A percentile compares a stretch with the other conserved stretches of the same genome.
These are phyloP conservation scores for Microascus cirrosus DNA, from an alignment of 2,329 filamentous ascomycete species.

Conservation along the genomic window DNA sequence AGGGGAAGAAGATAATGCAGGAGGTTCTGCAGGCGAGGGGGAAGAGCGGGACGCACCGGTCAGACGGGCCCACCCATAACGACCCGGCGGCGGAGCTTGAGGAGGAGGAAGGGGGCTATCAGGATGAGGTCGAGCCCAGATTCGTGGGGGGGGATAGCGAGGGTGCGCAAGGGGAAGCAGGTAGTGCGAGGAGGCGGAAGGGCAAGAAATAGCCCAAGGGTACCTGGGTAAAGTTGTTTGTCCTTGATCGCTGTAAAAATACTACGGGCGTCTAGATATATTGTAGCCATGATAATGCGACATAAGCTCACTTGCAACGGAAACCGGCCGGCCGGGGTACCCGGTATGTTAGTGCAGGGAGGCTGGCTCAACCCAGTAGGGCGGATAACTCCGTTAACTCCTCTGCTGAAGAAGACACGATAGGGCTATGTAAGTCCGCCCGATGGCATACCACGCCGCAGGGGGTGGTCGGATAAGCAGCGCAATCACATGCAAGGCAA, in stretches of 20 bases:
- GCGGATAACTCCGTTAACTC: too few relatives aligned
- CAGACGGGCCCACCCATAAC: background rate
- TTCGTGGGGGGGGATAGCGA: background rate
- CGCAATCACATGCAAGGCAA: background rate
- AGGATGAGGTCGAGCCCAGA: background rate
- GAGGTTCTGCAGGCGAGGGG: conserved; percentile 37
- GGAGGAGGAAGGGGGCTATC: background rate
- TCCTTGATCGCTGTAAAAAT: too few relatives aligned
- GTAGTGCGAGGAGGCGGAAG: background rate
- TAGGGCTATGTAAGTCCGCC: too few relatives aligned
- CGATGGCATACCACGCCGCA: too few relatives aligned
- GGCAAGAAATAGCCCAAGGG: background rate
- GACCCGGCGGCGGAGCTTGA: background rate
- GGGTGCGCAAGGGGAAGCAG: background rate
- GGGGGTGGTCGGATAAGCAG: background rate
- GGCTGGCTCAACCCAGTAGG: too few relatives aligned
- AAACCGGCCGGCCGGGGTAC: too few relatives aligned
- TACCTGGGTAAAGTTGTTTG: too few relatives aligned
- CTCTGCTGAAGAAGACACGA: too few relatives aligned
- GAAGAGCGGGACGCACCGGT: background rate
- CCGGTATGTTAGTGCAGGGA: too few relatives aligned
- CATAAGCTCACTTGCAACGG: too few relatives aligned
- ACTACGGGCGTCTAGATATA: too few relatives aligned
- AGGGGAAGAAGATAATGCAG: conserved; percentile 60
- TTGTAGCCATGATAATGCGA: too few relatives aligned